Evolutionary conservation across 306 rosid genomes (phyloP).

Genomic region (Datisca glomerata): DNA sequence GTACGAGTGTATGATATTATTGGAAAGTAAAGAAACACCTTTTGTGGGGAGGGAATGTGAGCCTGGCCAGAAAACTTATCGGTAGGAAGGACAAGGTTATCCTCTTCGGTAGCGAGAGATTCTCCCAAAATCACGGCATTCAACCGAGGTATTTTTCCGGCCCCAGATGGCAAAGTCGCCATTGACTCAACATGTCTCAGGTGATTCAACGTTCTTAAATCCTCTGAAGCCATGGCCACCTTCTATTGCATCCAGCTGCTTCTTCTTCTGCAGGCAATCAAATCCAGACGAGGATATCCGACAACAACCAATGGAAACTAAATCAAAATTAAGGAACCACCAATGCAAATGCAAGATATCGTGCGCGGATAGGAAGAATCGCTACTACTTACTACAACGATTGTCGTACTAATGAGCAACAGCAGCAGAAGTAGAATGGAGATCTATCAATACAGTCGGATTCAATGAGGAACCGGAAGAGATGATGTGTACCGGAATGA

Average conservation of each 20-base stretch:
- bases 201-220: slow-evolving; percentile 15
- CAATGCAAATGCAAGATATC: background rate
- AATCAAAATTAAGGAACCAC: background rate
- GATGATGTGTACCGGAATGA: too few relatives aligned
- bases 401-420: too few relatives aligned
- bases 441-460: too few relatives aligned
- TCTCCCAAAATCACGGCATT: slow-evolving; percentile 59
- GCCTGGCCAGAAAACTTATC: slow-evolving; percentile 48
- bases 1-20: too few relatives aligned
- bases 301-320: slow-evolving; percentile 2
- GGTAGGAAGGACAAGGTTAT: slow-evolving; percentile 47
- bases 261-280: slow-evolving; percentile 1
- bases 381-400: too few relatives aligned
- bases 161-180: slow-evolving; percentile 21
- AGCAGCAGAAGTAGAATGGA: too few relatives aligned
- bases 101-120: slow-evolving; percentile 57
- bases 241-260: background rate
- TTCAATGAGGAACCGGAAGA: too few relatives aligned
- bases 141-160: slow-evolving; percentile 32
- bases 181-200: slow-evolving; percentile 43
- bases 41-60: slow-evolving; percentile 48
- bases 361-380: background rate
- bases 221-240: slow-evolving; percentile 20
- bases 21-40: slow-evolving; percentile 25
- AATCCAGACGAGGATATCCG: background rate